phyloP scores from a whole-genome alignment of 495 filamentous ascomycete species.

The Cryomyces minteri region DNA sequence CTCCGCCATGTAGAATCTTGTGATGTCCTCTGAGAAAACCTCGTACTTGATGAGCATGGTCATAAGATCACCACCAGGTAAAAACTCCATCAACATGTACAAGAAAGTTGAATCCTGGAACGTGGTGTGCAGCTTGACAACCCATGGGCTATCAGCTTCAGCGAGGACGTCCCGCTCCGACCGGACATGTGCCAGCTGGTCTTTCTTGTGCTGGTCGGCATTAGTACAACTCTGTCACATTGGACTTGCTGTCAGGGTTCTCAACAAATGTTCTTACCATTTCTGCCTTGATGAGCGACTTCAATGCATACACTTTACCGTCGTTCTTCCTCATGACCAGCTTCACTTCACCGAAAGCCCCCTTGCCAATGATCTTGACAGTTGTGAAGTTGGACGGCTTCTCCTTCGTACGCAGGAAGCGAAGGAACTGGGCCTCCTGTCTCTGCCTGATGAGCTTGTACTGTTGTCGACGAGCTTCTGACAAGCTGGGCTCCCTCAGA shows the following conservation, averaged over 20 bases:
- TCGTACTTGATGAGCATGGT: conserved; percentile 99
- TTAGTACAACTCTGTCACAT: not conserved
- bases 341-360: conserved; percentile 95
- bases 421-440: conserved; percentile 78
- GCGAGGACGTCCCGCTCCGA: conserved; percentile 95
- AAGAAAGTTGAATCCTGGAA: conserved; percentile 93
- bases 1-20: conserved; percentile 97
- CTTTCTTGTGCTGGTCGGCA: conserved; percentile 62
- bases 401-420: conserved; percentile 85
- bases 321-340: conserved; percentile 92
- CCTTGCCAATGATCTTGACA: conserved; percentile 95
- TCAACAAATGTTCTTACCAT: conserved; percentile 34
- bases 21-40: conserved; percentile 97
- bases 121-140: conserved; percentile 93
- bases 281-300: conserved; percentile 93
- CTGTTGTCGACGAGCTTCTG: conserved; percentile 55
- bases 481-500: conserved; percentile 51
- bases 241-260: not conserved
- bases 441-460: conserved; percentile 60
- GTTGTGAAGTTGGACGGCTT: conserved; percentile 84
- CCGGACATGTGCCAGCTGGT: conserved; percentile 96
- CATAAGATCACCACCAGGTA: conserved; percentile 97
- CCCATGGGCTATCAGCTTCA: conserved; percentile 96
- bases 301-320: conserved; percentile 93
- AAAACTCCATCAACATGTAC: conserved; percentile 98